Percentiles rank a stretch among this genome's conserved stretches.
Conservation (phyloP, 768 basidiomycete species). For the Pleurotus tuber-regium region DNA sequence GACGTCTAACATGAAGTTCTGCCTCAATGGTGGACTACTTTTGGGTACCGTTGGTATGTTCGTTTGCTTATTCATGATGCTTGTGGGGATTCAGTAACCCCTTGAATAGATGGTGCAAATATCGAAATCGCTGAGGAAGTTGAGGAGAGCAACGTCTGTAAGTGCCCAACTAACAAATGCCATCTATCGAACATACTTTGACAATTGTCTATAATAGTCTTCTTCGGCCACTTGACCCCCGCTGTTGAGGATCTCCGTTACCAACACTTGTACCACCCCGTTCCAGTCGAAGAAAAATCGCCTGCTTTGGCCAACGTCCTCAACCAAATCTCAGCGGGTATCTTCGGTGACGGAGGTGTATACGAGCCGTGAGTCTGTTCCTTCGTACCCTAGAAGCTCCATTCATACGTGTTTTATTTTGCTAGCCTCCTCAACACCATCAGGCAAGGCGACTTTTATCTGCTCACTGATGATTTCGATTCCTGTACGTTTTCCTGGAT, state of each 20-base stretch:
- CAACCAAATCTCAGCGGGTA: conserved; percentile 69
- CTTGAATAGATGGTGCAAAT: conserved; percentile 79
- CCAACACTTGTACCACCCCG: conserved; percentile 81
- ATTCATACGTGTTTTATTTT: conserved; percentile 14
- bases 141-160: conserved; percentile 89
- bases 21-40: conserved; percentile 85
- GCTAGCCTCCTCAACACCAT: conserved; percentile 70
- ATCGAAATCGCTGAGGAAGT: conserved; percentile 97
- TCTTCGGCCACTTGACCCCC: conserved; percentile 87
- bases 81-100: background rate
- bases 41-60: conserved; percentile 73
- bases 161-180: too few species aligned
- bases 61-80: background rate
- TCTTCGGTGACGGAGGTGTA: conserved; percentile 76
- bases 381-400: conserved; percentile 1
- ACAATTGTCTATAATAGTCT: too few species aligned
- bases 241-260: conserved; percentile 85
- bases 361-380: conserved; percentile 77
- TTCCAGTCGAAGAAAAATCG: conserved; percentile 80
- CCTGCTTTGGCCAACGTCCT: conserved; percentile 79
- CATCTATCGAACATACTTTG: too few species aligned
- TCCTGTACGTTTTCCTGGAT: too few species aligned
- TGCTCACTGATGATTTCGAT: conserved; percentile 91
- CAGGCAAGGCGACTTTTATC: conserved; percentile 72
- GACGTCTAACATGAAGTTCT: conserved; percentile 88